Conservation (phyloP, 2,329 filamentous ascomycete genomes). For the Paraphaeosphaeria minitans region DNA sequence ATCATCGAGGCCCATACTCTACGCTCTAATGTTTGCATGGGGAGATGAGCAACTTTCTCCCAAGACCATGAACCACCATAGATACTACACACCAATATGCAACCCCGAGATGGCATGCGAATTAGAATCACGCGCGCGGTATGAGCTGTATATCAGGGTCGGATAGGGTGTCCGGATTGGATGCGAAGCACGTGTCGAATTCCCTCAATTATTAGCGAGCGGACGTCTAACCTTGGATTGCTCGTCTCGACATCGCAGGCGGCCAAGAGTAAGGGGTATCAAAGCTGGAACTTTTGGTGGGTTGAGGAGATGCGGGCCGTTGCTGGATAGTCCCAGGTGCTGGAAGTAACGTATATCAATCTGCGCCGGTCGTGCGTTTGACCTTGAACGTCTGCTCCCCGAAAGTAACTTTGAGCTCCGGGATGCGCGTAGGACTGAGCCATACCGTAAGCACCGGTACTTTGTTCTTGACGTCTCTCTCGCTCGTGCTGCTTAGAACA, state of each 20-base stretch:
- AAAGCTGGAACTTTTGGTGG: not conserved
- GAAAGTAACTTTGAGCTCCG: constrained; percentile 21
- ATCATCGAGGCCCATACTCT: too few species aligned
- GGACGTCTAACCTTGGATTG: not conserved
- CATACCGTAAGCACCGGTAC: constrained; percentile 24
- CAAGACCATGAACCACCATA: not conserved
- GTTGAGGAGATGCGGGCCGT: not conserved
- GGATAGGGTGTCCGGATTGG: not conserved
- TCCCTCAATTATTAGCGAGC: not conserved
- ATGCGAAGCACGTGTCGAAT: not conserved
- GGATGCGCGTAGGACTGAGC: constrained; percentile 18
- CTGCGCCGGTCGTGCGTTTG: not conserved
- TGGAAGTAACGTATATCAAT: not conserved
- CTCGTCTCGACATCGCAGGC: not conserved
- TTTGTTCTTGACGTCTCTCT: constrained; percentile 8
- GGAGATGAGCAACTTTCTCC: too few species aligned
- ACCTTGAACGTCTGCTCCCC: constrained; percentile 20
- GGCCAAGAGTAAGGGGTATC: not conserved
- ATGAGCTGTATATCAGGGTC: not conserved
- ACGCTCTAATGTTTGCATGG: too few species aligned
- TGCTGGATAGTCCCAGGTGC: not conserved
- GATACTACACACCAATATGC: not conserved
- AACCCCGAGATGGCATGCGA: not conserved
- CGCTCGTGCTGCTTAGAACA: constrained; percentile 3
- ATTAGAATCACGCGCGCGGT: not conserved